phyloP scores from a whole-genome alignment of 441 rosid species.

The Breynia disticha region DNA sequence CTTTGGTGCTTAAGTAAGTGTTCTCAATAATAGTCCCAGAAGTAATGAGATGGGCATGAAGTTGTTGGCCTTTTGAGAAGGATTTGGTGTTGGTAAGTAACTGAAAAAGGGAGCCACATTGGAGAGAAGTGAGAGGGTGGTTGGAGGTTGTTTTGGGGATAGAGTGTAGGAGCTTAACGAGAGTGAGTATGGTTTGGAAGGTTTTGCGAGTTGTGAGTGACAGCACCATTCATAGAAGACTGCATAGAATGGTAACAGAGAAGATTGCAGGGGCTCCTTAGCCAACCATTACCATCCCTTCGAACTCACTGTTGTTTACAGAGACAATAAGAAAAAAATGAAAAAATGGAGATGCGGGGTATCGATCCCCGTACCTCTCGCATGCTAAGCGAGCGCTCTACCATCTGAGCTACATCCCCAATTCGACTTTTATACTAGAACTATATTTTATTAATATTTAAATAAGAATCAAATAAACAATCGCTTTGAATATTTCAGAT shows the following conservation, averaged over 20 bases:
- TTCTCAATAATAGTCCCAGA: constrained; percentile 12
- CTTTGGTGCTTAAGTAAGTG: constrained; percentile 18
- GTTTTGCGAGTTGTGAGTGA: too few species aligned
- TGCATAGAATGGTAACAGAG: too few species aligned
- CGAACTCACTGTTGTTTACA: too few species aligned
- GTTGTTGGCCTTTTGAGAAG: constrained; percentile 14
- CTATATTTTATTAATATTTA: neutral
- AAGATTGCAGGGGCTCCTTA: too few species aligned
- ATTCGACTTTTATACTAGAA: too few species aligned
- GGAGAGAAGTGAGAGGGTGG: constrained; percentile 15
- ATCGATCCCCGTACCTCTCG: constrained; percentile 75
- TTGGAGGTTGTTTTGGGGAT: neutral
- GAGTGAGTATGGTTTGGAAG: neutral
- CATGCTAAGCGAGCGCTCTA: constrained; percentile 99
- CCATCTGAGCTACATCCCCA: constrained; percentile 99
- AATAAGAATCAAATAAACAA: too few species aligned
- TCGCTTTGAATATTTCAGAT: too few species aligned
- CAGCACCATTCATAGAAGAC: too few species aligned
- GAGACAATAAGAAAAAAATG: too few species aligned
- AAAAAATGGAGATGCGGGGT: too few species aligned
- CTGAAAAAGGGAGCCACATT: constrained; percentile 20
- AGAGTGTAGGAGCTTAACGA: neutral
- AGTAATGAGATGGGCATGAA: constrained; percentile 18
- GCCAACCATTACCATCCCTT: too few species aligned
- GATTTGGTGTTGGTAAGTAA: constrained; percentile 19